Conservation (phyloP, 2,329 filamentous ascomycete genomes). For the Colletotrichum sojae region DNA sequence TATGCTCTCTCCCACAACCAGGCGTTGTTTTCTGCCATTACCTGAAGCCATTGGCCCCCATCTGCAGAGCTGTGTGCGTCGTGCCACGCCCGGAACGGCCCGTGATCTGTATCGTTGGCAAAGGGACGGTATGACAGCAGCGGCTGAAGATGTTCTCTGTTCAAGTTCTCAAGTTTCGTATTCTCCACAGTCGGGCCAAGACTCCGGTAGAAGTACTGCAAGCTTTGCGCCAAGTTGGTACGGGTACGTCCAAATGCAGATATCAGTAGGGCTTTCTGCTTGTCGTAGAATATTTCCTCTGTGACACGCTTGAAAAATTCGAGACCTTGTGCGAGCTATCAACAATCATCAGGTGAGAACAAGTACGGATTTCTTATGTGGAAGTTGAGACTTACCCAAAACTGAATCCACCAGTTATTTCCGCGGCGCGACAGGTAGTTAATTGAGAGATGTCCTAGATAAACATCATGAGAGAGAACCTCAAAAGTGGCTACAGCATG, state of each 20-base stretch:
- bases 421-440: background rate
- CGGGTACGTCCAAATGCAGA: no score
- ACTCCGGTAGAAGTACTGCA: no score
- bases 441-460: background rate
- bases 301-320: background rate
- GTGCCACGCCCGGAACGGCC: background rate
- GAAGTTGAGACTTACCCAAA: conserved; percentile 1
- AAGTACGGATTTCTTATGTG: background rate
- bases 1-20: conserved; percentile 5
- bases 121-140: no score
- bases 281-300: background rate
- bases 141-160: no score
- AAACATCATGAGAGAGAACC: background rate
- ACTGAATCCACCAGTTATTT: background rate
- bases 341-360: background rate
- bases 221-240: no score
- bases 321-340: background rate
- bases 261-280: background rate
- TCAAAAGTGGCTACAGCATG: background rate
- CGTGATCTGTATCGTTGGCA: background rate
- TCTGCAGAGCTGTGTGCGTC: background rate
- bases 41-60: background rate
- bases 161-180: no score
- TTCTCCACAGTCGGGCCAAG: no score
- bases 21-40: background rate